Base-by-base conservation (phyloP, 192 early-diverging fungal species). In the Allomyces macrogynus region DNA sequence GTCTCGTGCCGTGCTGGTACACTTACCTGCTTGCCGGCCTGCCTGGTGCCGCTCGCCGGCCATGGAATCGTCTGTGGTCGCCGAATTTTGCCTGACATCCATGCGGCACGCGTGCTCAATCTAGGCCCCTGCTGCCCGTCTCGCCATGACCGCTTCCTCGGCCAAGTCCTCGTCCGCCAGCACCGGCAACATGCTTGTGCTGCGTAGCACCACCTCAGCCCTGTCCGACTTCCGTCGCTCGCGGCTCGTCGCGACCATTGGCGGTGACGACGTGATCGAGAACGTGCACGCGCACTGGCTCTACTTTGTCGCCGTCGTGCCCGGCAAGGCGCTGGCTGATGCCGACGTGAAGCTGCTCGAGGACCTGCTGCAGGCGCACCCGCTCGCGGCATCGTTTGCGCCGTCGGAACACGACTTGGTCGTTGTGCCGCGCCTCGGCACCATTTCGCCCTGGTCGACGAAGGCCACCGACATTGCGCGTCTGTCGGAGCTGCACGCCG, bases 361-460 rank as follows among this genome's bases (percentile, higher is more conserved):
- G 8, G 40, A 63, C 40, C 25, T 63, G 62, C 26, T 40, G 62
- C 25, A 40, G 16, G 25, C 62, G 18, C 12, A 14, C 18, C 12
- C 25, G 16, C 16, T 40, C 62, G 40, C 40, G 25, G 25, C 40
- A 18, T 5, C 25, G 62, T 22, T 63, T 14, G 18, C 16, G 25
- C 62, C 62, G 4, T 63, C 16, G 18, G 67, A 65, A 24, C 43
- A 67, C 66, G 72, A 72, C 23, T 72, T 89, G 64, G 68, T 92
- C 42, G 72, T 86, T 70, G 89, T 96, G 62, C 97, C 97, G 1
- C 83, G 95, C 16, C 77, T 79, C 65, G 97, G 97, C 25, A 99
- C 95, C 24, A 99, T 99, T 68, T 93, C 92, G 12, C 97, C 97
- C 22, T 99, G 97, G 97, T 95, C 93, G 22, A 93, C 91, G 63